These are phyloP conservation scores for Pseudotsuga menziesii DNA, from an alignment of 75 land plant genomes.

Conservation along the genomic window DNA sequence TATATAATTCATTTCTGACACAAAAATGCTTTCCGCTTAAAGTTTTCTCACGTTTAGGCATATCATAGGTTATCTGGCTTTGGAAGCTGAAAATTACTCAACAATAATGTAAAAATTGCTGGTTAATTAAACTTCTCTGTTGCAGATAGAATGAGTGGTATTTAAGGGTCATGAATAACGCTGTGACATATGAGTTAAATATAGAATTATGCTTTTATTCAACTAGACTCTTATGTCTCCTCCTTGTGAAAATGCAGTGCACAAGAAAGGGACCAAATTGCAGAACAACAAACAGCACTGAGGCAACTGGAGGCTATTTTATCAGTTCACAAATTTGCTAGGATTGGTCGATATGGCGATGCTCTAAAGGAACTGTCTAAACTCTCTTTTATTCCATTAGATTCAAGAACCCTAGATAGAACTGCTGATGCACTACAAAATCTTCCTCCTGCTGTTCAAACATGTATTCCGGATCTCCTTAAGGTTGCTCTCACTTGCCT, in stretches of 20 bases:
- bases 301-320: slow-evolving; percentile 84
- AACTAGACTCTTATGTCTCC: neutral
- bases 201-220: neutral
- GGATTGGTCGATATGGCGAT: slow-evolving; percentile 58
- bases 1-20: too few relatives aligned
- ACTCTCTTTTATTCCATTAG: slow-evolving; percentile 79
- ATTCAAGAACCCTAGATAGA: slow-evolving; percentile 58
- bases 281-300: slow-evolving; percentile 65
- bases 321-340: slow-evolving; percentile 49
- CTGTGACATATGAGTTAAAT: neutral
- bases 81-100: too few relatives aligned
- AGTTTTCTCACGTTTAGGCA: too few relatives aligned
- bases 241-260: slow-evolving; percentile 36
- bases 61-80: too few relatives aligned
- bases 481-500: slow-evolving; percentile 71
- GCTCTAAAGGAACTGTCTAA: slow-evolving; percentile 66
- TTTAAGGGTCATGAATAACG: neutral
- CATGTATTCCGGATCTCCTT: slow-evolving; percentile 88
- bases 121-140: neutral
- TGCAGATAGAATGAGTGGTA: neutral
- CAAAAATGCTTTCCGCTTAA: too few relatives aligned
- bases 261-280: slow-evolving; percentile 58
- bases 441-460: slow-evolving; percentile 70
- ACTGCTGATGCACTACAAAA: slow-evolving; percentile 53
- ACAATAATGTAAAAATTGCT: too few relatives aligned